These are phyloP conservation scores for Sungouiozyma intestinalis DNA, from an alignment of 805 yeast species.

Conservation along the genomic window DNA sequence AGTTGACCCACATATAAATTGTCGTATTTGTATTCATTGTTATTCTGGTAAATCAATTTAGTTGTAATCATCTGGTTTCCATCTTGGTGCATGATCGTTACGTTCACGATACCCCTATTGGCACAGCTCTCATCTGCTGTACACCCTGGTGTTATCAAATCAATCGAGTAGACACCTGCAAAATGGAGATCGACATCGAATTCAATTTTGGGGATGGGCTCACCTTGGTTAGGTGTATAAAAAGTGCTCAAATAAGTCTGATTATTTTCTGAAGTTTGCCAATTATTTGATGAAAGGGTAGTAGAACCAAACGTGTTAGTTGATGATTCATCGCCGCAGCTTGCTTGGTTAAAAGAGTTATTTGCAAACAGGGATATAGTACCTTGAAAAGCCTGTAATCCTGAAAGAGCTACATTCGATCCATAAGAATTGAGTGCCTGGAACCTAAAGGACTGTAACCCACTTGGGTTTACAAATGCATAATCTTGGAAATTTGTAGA, in stretches of 20 bases:
- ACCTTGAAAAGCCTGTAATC: conserved; percentile 58
- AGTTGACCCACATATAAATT: conserved; percentile 61
- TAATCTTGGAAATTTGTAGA: conserved; percentile 61
- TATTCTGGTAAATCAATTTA: conserved; percentile 61
- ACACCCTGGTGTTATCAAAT: conserved; percentile 86
- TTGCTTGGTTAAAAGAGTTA: conserved; percentile 56
- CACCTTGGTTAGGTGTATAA: conserved; percentile 25
- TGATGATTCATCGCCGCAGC: conserved; percentile 33
- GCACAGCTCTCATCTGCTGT: conserved; percentile 52
- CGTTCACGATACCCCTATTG: conserved; percentile 68
- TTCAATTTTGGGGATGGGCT: conserved; percentile 30
- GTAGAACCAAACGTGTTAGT: conserved; percentile 17
- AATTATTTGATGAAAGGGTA: conserved; percentile 18
- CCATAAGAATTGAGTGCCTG: conserved; percentile 64
- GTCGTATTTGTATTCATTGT: conserved; percentile 72
- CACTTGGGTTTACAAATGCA: conserved; percentile 60
- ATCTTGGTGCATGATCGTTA: conserved; percentile 40
- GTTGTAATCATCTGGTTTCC: conserved; percentile 32
- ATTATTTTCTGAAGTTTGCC: conserved; percentile 22
- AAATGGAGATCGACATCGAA: conserved; percentile 29
- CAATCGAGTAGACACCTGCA: conserved; percentile 70
- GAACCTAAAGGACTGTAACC: conserved; percentile 50
- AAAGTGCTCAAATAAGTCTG: conserved; percentile 24
- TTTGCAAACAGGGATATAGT: conserved; percentile 59
- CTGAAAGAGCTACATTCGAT: conserved; percentile 52